Conservation (phyloP, 2,329 filamentous ascomycete genomes). For the Alternaria triticimaculans region DNA sequence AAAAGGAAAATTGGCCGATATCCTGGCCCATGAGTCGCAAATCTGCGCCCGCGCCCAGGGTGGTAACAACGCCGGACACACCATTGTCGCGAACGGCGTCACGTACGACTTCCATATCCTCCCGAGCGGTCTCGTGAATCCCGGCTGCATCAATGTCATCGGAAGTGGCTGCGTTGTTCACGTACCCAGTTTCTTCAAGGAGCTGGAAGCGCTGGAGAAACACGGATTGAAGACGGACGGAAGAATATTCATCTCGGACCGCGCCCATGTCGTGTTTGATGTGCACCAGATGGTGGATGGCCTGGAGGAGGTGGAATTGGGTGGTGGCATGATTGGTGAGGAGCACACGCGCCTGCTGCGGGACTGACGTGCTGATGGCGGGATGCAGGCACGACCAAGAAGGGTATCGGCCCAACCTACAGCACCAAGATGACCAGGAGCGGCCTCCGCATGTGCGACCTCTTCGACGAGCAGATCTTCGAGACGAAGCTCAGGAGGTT, state of each 20-base stretch:
- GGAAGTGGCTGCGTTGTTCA: slow-evolving; percentile 71
- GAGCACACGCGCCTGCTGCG: neutral
- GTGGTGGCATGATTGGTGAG: slow-evolving; percentile 53
- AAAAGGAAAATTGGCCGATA: slow-evolving; percentile 67
- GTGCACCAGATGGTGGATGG: slow-evolving; percentile 73
- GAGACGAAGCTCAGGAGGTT: slow-evolving; percentile 70
- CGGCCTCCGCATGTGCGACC: slow-evolving; percentile 70
- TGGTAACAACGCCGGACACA: slow-evolving; percentile 64
- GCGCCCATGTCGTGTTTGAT: slow-evolving; percentile 69
- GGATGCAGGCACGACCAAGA: slow-evolving; percentile 58
- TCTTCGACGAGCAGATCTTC: slow-evolving; percentile 71
- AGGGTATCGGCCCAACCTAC: slow-evolving; percentile 65
- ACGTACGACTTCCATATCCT: slow-evolving; percentile 55
- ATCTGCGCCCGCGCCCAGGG: slow-evolving; percentile 66
- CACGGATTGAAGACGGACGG: slow-evolving; percentile 66
- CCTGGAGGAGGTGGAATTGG: slow-evolving; percentile 65
- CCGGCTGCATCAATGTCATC: slow-evolving; percentile 74
- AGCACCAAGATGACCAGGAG: slow-evolving; percentile 69
- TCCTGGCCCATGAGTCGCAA: slow-evolving; percentile 59
- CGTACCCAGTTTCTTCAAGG: slow-evolving; percentile 70
- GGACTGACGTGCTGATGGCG: slow-evolving; percentile 31
- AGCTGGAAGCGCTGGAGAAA: slow-evolving; percentile 65
- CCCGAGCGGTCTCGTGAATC: slow-evolving; percentile 72
- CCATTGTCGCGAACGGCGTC: slow-evolving; percentile 53
- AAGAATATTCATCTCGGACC: slow-evolving; percentile 69